Base-by-base conservation (phyloP, 495 filamentous ascomycete genomes). In the Penicillium paradoxum region DNA sequence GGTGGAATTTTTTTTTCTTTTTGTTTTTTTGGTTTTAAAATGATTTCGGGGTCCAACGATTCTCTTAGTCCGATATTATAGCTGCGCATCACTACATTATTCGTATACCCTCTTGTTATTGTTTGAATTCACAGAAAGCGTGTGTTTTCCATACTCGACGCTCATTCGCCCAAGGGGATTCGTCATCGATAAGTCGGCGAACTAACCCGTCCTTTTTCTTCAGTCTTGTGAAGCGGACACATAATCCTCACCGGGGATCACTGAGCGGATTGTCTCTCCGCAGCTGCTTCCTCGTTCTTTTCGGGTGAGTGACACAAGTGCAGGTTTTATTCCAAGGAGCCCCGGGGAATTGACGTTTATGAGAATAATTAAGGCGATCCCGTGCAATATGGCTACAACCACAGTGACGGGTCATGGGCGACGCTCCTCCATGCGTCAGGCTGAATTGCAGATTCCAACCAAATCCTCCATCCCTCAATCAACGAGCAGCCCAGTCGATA, bases 341-440 rank as follows among this genome's bases (percentile, higher is more conserved):
- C 45, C 21, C 38, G 19, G 29, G 17, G 6, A 39, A 44, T 53
- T 49, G 49, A 59, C 42, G 10, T 43, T 30, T 34, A 27, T 38
- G 41, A 27, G 24, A 25, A 42, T 25, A 36, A 37, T 43, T 29
- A 37, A 34, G 14, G 49, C 46, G 33, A 22, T 24, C 38, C 14
- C 24, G 19, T 39, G 25, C 52, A 60, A 52, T 43, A 74, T 77
- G 74, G 70, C 70, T 32, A 76, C 73, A 49, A 71, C 71, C 14
- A 72, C 70, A 42, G 64, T 75, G 44, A 76, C 72, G 24, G 73
- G 72, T 25, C 71, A 71, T 55, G 74, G 72, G 44, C 71, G 71
- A 63, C 71, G 71, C 40, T 46, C 72, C 45, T 77, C 74, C 19
- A 69, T 73, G 60, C 67, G 67, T 56, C 73, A 73, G 62, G 34